Evolutionary conservation across 108 stramenopile species (phyloP), one percentile per base, ranked within the genome.

Genomic region (Chaetoceros tenuissimus): DNA sequence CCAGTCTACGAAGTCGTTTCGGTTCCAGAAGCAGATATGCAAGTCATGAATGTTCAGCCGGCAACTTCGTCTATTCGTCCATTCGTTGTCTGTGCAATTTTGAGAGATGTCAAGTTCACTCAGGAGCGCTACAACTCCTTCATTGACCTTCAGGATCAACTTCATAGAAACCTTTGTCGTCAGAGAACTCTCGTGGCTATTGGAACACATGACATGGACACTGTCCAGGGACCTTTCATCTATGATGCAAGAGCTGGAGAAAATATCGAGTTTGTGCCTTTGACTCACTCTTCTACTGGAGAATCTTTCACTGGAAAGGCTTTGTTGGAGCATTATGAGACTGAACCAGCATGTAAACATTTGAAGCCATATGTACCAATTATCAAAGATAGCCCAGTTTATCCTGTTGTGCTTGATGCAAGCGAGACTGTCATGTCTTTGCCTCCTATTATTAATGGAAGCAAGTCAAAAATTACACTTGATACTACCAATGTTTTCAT

Each of bases 71-170:
- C 71, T 30, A 85, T 99, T 46, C 94, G 99, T 46, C 97, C 99
- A 22, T 97, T 92, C 70, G 92, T 97, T 0, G 97, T 97, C 0
- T 95, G 96, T 70, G 99, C 99, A 28, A 86, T 98, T 54, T 72
- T 99, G 46, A 81, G 97, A 44, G 90, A 94, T 51, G 72, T 99
- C 17, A 77, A 73, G 47, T 95, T 99, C 59, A 78, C 89, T 40
- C 62, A 77, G 44, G 72, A 82, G 30, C 74, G 91, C 16, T 98
- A 98, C 81, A 74, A 87, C 48, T 95, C 93, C 55, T 99, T 97
- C 89, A 98, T 99, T 66, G 97, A 98, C 51, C 76, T 99, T 68
- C 99, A 99, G 74, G 99, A 99, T 72, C 96, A 98, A 68, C 80
- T 99, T 28, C 99, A 99, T 67, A 90, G 95, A 40, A 99, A 99